Base-by-base conservation (phyloP, 768 basidiomycete species). In the Kwoniella newhampshirensis region DNA sequence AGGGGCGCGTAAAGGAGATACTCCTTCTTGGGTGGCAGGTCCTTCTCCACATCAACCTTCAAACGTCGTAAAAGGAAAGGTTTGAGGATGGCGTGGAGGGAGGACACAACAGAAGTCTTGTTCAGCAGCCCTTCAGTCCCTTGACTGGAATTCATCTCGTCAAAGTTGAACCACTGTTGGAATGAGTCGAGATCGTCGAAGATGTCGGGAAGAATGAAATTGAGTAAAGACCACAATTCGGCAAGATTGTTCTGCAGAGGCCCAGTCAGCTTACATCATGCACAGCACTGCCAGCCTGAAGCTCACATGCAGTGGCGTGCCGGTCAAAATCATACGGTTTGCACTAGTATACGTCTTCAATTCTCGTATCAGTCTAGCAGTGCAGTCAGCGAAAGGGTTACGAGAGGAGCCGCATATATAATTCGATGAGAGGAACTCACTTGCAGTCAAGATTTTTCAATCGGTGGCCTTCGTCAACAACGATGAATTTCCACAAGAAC, bases 401-500 rank as follows among this genome's bases (percentile, higher is more conserved):
- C n/a, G n/a, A n/a, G n/a, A n/a, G n/a, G n/a, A n/a, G n/a, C n/a
- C n/a, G n/a, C n/a, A n/a, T n/a, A n/a, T n/a, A n/a, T n/a, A n/a
- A n/a, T n/a, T n/a, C n/a, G n/a, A n/a, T 8, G 67, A 63, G 26
- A 28, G 8, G 54, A 47, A 61, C 78, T 73, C 65, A 79, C 78
- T 84, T 87, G 77, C 91, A 91, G 68, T 97, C 84, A 56, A 94
- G 80, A 68, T 99, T 99, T 80, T 98, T 98, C 72, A 99, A 76
- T 21, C 94, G 81, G 77, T 99, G 96, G 0, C 94, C 75, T 47
- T 77, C 75, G 58, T 77, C 75, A 1, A 99, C 94, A 57, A 98
- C 89, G 72, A 98, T 90, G 72, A 93, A 96, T 23, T 76, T 77
- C 75, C 72, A 78, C 67, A 83, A 78, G 72, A 88, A 88, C 57